Evolutionary conservation across 768 basidiomycete genomes (phyloP).

Genomic region (Cubamyces lactineus): DNA sequence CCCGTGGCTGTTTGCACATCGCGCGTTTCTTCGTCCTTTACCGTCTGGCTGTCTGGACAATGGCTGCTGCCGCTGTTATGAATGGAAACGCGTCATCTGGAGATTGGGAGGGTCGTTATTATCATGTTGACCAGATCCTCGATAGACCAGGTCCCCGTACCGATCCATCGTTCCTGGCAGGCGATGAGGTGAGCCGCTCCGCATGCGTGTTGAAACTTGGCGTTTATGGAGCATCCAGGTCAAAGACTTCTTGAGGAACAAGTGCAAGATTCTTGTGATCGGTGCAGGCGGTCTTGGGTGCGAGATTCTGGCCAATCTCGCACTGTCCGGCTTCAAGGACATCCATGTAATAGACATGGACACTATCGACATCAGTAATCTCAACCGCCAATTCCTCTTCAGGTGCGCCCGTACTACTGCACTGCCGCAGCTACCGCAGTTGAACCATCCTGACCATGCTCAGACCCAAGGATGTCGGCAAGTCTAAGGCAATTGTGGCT

Average conservation of each 20-base stretch:
- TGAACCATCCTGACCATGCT: constrained; percentile 4
- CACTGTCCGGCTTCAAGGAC: constrained; percentile 94
- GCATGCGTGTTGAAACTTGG: background rate
- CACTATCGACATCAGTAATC: constrained; percentile 98
- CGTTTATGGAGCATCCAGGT: constrained; percentile 52
- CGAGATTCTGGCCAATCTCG: constrained; percentile 96
- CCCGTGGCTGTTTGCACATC: background rate
- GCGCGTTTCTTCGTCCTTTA: background rate
- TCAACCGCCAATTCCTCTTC: constrained; percentile 98
- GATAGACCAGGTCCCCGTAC: constrained; percentile 89
- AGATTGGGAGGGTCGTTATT: constrained; percentile 69
- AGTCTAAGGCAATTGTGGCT: constrained; percentile 91
- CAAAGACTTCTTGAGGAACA: constrained; percentile 80
- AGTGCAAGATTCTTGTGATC: constrained; percentile 94
- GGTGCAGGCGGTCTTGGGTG: constrained; percentile 97
- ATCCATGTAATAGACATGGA: constrained; percentile 99
- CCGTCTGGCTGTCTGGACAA: background rate
- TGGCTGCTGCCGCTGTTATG: constrained; percentile 20
- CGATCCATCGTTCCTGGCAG: constrained; percentile 79
- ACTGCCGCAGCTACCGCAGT: constrained; percentile 5
- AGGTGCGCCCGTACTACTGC: constrained; percentile 51
- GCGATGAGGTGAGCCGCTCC: constrained; percentile 64
- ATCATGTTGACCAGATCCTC: constrained; percentile 84
- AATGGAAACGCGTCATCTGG: constrained; percentile 42
- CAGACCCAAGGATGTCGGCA: constrained; percentile 89